phyloP scores from a whole-genome alignment of 1,139 yeast species.

The Taiozyma onychis region DNA sequence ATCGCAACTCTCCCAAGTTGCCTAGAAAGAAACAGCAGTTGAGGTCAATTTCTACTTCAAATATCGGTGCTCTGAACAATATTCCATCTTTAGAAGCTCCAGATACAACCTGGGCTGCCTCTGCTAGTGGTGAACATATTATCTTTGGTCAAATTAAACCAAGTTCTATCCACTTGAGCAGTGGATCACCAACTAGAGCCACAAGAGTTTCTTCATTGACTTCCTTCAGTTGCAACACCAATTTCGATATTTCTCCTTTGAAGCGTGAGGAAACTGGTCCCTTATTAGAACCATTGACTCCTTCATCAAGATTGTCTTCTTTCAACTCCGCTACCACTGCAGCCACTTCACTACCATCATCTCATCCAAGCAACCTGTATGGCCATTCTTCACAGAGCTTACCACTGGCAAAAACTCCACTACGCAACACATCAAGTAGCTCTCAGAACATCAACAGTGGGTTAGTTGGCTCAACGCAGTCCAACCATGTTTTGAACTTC shows the following conservation, averaged over 20 bases:
- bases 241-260: constrained; percentile 57
- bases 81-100: constrained; percentile 38
- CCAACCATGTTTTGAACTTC: constrained; percentile 16
- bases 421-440: constrained; percentile 14
- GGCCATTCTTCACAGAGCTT: constrained; percentile 1
- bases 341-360: constrained; percentile 7
- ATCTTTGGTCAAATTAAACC: constrained; percentile 25
- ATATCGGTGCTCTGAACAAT: constrained; percentile 20
- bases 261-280: constrained; percentile 58
- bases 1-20: constrained; percentile 2
- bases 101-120: constrained; percentile 32
- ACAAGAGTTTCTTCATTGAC: constrained; percentile 29
- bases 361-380: constrained; percentile 23
- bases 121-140: constrained; percentile 30
- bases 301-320: constrained; percentile 21
- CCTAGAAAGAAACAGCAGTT: constrained; percentile 17
- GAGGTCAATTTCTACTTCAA: constrained; percentile 11
- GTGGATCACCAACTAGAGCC: constrained; percentile 10
- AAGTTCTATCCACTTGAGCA: neutral
- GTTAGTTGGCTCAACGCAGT: constrained; percentile 11
- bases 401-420: constrained; percentile 16
- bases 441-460: constrained; percentile 11
- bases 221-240: constrained; percentile 62
- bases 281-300: constrained; percentile 44
- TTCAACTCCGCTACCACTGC: constrained; percentile 15